These are phyloP conservation scores for Bacidia gigantensis DNA, from an alignment of 495 filamentous ascomycete genomes.

Conservation along the genomic window DNA sequence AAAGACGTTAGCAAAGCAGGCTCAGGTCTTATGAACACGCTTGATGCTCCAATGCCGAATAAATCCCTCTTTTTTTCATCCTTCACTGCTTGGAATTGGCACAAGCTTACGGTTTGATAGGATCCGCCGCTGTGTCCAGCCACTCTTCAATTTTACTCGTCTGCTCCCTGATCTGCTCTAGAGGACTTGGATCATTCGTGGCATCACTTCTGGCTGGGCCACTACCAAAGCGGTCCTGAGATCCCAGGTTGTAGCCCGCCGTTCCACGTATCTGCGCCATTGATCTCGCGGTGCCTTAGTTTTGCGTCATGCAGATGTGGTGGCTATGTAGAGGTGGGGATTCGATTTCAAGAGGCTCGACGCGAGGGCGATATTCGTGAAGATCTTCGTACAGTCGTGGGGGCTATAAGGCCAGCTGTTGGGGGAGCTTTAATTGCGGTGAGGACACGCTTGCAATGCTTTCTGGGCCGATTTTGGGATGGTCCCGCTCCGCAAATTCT, in stretches of 20 bases:
- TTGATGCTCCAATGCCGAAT: neutral
- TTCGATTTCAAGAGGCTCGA: no score
- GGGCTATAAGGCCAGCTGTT: neutral
- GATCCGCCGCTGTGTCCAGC: constrained; percentile 77
- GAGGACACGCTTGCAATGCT: neutral
- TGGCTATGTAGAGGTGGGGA: neutral
- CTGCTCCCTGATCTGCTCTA: constrained; percentile 84
- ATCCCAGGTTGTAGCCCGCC: constrained; percentile 85
- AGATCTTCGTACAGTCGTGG: no score
- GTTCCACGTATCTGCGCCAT: constrained; percentile 98
- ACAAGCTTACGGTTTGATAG: constrained; percentile 81
- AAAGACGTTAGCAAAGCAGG: constrained; percentile 8
- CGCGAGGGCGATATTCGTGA: no score
- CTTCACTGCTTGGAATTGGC: neutral
- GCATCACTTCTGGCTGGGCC: constrained; percentile 42
- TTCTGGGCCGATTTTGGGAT: neutral
- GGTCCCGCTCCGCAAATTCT: neutral
- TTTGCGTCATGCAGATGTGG: constrained; percentile 11
- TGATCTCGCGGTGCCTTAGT: constrained; percentile 7
- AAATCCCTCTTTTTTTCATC: neutral
- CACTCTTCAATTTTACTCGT: constrained; percentile 97
- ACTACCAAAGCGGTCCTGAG: constrained; percentile 48
- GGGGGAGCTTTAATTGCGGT: neutral
- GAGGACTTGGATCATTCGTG: constrained; percentile 64
- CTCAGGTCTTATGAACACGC: no score